These are phyloP conservation scores for Monosporascus sp. DNA, from an alignment of 2,329 filamentous ascomycete genomes.

Conservation along the genomic window DNA sequence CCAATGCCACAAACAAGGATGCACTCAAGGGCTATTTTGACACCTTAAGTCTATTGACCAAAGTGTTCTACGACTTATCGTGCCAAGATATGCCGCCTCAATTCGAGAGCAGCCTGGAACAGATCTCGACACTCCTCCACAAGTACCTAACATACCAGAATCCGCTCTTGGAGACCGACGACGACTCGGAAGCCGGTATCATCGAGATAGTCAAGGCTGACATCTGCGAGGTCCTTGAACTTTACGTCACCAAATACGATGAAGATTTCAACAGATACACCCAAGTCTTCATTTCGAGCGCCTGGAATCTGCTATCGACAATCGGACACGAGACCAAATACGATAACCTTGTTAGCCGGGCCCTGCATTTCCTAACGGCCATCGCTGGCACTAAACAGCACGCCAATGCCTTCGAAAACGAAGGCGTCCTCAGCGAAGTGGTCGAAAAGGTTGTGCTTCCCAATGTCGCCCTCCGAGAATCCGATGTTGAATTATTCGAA, in stretches of 20 bases:
- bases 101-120: conserved; percentile 81
- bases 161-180: conserved; percentile 73
- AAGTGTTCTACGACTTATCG: conserved; percentile 94
- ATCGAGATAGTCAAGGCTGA: conserved; percentile 86
- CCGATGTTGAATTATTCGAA: conserved; percentile 92
- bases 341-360: conserved; percentile 90
- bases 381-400: conserved; percentile 75
- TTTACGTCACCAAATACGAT: conserved; percentile 93
- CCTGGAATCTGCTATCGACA: conserved; percentile 85
- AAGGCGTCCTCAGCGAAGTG: conserved; percentile 74
- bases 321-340: conserved; percentile 87
- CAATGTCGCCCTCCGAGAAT: conserved; percentile 86
- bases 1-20: conserved; percentile 70
- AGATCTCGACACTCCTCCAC: conserved; percentile 74
- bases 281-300: conserved; percentile 79
- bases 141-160: conserved; percentile 93
- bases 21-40: conserved; percentile 74
- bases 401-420: conserved; percentile 78
- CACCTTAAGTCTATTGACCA: conserved; percentile 81
- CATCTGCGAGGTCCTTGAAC: conserved; percentile 84
- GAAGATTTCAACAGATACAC: conserved; percentile 84
- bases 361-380: conserved; percentile 88
- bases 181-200: conserved; percentile 82
- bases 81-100: conserved; percentile 92
- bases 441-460: conserved; percentile 95